Conservation (phyloP, 208 protist species). For the Sergeia podlipaevii region DNA sequence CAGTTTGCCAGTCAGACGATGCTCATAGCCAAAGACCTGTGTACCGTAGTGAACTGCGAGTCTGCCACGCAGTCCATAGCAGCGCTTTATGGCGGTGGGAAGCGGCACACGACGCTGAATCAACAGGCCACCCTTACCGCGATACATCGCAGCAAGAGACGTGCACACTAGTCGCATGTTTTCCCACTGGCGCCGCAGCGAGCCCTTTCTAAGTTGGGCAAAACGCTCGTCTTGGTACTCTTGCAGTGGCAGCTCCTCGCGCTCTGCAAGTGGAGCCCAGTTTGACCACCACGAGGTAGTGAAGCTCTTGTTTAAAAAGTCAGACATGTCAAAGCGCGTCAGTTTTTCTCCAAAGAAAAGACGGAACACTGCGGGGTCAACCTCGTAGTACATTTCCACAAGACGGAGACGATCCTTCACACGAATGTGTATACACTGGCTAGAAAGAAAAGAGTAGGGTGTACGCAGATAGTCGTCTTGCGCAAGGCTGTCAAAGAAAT, state of each 20-base stretch:
- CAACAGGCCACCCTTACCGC: constrained; percentile 58
- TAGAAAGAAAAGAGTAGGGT: constrained; percentile 83
- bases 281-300: too few species aligned
- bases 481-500: constrained; percentile 57
- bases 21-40: constrained; percentile 77
- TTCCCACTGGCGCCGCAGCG: constrained; percentile 72
- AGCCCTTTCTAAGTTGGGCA: too few species aligned
- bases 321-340: constrained; percentile 37
- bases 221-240: too few species aligned
- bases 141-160: constrained; percentile 64
- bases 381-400: constrained; percentile 77
- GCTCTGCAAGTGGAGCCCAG: too few species aligned
- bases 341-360: constrained; percentile 73
- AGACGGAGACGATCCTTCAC: constrained; percentile 53
- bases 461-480: constrained; percentile 50
- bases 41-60: constrained; percentile 60
- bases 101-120: constrained; percentile 56
- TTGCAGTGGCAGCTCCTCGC: too few species aligned
- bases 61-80: constrained; percentile 53
- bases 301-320: too few species aligned
- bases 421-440: constrained; percentile 59
- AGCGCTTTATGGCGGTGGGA: constrained; percentile 64
- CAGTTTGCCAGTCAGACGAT: constrained; percentile 50
- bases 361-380: constrained; percentile 51
- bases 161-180: constrained; percentile 77